Conservation (phyloP, 1,284 basidiomycete species). For the Xerocomus amazonicus region DNA sequence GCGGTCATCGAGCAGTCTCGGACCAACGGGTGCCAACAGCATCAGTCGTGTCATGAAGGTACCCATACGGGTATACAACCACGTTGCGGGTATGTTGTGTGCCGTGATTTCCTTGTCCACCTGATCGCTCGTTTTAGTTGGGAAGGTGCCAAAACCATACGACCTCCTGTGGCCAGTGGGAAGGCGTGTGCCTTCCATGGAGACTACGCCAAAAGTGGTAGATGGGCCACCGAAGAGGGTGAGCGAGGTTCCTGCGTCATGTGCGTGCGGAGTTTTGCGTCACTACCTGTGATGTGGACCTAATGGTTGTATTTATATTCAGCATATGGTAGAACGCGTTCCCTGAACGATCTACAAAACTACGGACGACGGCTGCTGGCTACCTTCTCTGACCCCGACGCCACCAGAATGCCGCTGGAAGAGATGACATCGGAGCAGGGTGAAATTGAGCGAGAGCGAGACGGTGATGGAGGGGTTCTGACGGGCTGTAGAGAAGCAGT, state of each 20-base stretch:
- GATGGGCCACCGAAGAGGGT: slow-evolving; percentile 14
- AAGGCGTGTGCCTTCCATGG: slow-evolving; percentile 29
- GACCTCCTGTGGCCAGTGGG: slow-evolving; percentile 69
- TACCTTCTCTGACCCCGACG: slow-evolving; percentile 38
- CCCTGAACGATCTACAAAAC: slow-evolving; percentile 33
- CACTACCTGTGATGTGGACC: not conserved
- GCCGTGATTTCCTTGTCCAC: not conserved
- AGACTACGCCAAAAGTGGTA: slow-evolving; percentile 19
- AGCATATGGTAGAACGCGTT: slow-evolving; percentile 15
- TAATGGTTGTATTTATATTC: slow-evolving; percentile 5
- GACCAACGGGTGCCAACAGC: slow-evolving; percentile 44
- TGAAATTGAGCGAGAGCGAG: slow-evolving; percentile 35
- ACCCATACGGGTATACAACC: slow-evolving; percentile 83
- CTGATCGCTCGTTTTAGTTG: slow-evolving; percentile 40
- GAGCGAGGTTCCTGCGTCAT: not conserved
- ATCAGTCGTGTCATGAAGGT: slow-evolving; percentile 83
- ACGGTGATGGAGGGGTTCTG: slow-evolving; percentile 42
- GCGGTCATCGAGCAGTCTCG: slow-evolving; percentile 26
- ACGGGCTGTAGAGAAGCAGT: slow-evolving; percentile 85
- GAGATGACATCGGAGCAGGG: slow-evolving; percentile 16
- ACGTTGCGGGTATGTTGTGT: slow-evolving; percentile 65
- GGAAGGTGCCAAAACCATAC: slow-evolving; percentile 51
- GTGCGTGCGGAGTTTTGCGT: slow-evolving; percentile 14
- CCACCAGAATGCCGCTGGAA: slow-evolving; percentile 28
- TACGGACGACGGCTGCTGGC: slow-evolving; percentile 48